A percentile compares a stretch with the other conserved stretches of the same genome.
These are phyloP conservation scores for Drosera spatulata DNA, from an alignment of 179 eudicot genomes.

Conservation along the genomic window DNA sequence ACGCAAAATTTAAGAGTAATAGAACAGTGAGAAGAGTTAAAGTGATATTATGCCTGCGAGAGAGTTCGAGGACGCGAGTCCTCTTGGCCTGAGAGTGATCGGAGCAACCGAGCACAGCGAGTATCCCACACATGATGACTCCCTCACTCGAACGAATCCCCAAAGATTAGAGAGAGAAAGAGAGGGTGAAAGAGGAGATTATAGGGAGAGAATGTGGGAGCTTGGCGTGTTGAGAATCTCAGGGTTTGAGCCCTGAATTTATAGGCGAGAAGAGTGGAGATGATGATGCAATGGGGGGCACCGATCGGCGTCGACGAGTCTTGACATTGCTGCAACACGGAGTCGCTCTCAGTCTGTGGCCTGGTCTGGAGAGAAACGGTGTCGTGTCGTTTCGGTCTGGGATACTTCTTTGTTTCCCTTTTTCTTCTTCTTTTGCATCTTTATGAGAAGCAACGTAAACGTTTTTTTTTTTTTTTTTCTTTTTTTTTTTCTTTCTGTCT, in stretches of 20 bases:
- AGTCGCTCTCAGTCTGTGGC: not conserved
- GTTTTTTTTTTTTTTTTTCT: no score
- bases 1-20: no score
- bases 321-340: not conserved
- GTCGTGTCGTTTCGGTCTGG: not conserved
- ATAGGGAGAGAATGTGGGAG: no score
- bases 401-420: no score
- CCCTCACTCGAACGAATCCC: not conserved
- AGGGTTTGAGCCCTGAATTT: not conserved
- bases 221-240: not conserved
- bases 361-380: not conserved
- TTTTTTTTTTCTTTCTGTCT: no score
- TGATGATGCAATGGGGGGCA: not conserved
- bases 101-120: constrained; percentile 32
- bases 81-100: constrained; percentile 37
- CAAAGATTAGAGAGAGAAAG: no score
- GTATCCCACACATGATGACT: constrained; percentile 27
- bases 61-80: constrained; percentile 28
- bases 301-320: not conserved
- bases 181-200: no score
- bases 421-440: no score
- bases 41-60: constrained; percentile 19
- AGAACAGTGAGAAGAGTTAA: not conserved
- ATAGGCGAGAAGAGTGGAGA: not conserved
- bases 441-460: no score